Conservation (phyloP, 148 eudicot species). For the Vaccinium vitisidaea region DNA sequence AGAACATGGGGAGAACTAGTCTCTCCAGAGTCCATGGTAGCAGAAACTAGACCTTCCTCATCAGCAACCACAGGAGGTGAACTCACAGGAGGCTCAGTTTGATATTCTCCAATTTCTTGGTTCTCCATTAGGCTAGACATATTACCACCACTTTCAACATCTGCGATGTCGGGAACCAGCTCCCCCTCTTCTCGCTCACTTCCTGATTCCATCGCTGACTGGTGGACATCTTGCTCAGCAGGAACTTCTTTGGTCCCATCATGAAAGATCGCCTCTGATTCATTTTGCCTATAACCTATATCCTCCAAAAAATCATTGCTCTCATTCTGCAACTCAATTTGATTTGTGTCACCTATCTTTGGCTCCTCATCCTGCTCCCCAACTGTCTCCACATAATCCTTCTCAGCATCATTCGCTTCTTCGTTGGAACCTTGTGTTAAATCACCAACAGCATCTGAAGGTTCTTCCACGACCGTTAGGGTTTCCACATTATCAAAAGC, state of each 20-base stretch:
- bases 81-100: constrained; percentile 36
- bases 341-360: constrained; percentile 28
- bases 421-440: constrained; percentile 40
- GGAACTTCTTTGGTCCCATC: constrained; percentile 31
- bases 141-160: constrained; percentile 49
- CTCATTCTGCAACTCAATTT: constrained; percentile 41
- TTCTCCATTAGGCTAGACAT: constrained; percentile 25
- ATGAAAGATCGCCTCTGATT: constrained; percentile 34
- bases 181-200: constrained; percentile 85
- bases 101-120: constrained; percentile 42
- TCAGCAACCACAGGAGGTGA: constrained; percentile 34
- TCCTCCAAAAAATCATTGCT: constrained; percentile 40
- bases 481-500: constrained; percentile 37
- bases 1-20: constrained; percentile 38
- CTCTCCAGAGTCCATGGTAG: constrained; percentile 34
- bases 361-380: constrained; percentile 47
- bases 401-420: constrained; percentile 40
- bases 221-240: constrained; percentile 47
- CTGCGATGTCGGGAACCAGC: constrained; percentile 42
- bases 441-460: constrained; percentile 42
- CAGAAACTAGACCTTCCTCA: constrained; percentile 29
- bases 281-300: constrained; percentile 37
- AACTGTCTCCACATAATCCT: constrained; percentile 44
- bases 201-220: constrained; percentile 32
- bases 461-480: constrained; percentile 37